Base-by-base conservation (phyloP, 73 alveolate genomes). In the Paramecium bursaria region DNA sequence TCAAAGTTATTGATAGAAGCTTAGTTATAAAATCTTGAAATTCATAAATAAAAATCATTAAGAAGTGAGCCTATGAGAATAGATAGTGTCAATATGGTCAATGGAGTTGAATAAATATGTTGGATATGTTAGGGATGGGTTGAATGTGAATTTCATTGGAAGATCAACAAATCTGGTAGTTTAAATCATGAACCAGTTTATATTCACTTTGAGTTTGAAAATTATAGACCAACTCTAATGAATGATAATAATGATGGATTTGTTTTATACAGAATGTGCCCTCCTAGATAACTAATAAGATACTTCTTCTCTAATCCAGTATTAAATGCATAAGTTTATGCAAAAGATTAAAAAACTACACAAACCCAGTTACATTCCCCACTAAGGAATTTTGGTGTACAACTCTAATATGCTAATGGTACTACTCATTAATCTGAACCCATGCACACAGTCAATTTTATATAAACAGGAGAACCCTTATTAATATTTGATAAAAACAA, bases 121-220 rank as follows among this genome's bases (percentile, higher is more conserved):
- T 95, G 99, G 99, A 88, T 95, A 15, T 95, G 99, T 86, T 96
- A 95, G 91, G 97, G 98, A 27, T 95, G 99, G 99, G 86, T 92
- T 10, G 95, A 95, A 86, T 88, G 88, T 1, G 85, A 86, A 54
- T 95, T 95, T 85, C 89, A 88, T 47, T 94, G 95, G 88, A 92
- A 87, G 42, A 86, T 87, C n/a, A 51, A 76, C 4, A 87, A 46
- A 35, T 86, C 91, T 30, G 96, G 94, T 29, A 39, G 55, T 26
- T 48, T 86, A 22, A 86, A 75, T 14, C 52, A 75, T 3, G 90
- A 94, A 4, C 86, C 86, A 26, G 91, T 92, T 30, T 87, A 39
- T 49, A 31, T 93, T 4, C 95, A 93, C 82, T 74, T 93, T 21
- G 92, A 86, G 55, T 82, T 90, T 49, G 98, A 93, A 75, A 75